A percentile compares a stretch with the other conserved stretches of the same genome.
Conservation (phyloP, 192 early-diverging fungal species). For the Geranomyces michiganensis region DNA sequence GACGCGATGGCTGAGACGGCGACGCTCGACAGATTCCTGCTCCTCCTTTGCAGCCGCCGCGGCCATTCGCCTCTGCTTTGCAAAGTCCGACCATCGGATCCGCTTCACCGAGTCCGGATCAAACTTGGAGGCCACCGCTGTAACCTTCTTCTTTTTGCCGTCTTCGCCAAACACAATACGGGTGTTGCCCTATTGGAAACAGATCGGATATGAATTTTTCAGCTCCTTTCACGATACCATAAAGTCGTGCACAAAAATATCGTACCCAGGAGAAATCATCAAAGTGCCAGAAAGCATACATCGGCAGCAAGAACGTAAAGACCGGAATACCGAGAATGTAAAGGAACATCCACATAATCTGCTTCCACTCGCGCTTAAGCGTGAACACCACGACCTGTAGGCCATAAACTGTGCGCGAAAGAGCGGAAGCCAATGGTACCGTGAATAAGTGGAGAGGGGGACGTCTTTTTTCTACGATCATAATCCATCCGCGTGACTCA, state of each 20-base stretch:
- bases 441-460: too few relatives aligned
- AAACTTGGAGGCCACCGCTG: conserved; percentile 67
- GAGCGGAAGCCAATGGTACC: too few relatives aligned
- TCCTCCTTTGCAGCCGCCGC: conserved; percentile 13
- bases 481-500: too few relatives aligned
- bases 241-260: not conserved
- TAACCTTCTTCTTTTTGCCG: conserved; percentile 48
- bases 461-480: too few relatives aligned
- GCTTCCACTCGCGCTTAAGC: conserved; percentile 60
- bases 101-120: conserved; percentile 77
- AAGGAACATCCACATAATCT: conserved; percentile 55
- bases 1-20: conserved; percentile 23
- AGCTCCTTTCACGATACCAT: too few relatives aligned
- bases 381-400: conserved; percentile 79
- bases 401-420: conserved; percentile 67
- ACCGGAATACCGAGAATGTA: conserved; percentile 85
- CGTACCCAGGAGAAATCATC: conserved; percentile 97
- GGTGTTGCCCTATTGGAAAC: conserved; percentile 73
- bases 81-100: conserved; percentile 79
- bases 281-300: conserved; percentile 99
- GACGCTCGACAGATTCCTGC: conserved; percentile 5
- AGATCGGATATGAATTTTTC: not conserved
- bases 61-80: conserved; percentile 56
- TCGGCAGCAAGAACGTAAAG: conserved; percentile 83
- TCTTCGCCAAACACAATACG: conserved; percentile 87